These are phyloP conservation scores for Mycena citricolor DNA, from an alignment of 1,284 basidiomycete species.

Conservation along the genomic window DNA sequence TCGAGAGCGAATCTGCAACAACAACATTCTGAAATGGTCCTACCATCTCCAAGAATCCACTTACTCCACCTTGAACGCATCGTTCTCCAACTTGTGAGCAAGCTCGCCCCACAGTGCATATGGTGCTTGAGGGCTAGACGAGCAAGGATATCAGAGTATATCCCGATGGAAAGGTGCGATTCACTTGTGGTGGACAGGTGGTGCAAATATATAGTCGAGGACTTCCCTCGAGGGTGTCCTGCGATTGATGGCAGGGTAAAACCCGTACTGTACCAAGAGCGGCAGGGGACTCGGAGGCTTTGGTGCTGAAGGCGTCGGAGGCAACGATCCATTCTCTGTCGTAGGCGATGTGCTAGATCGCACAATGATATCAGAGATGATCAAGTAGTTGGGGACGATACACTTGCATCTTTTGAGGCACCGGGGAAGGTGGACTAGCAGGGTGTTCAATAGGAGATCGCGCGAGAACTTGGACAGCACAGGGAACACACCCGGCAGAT, in stretches of 20 bases:
- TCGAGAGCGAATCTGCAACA: conserved; percentile 75
- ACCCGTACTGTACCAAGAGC: conserved; percentile 46
- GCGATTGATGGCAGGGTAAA: conserved; percentile 51
- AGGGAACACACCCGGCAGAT: conserved; percentile 44
- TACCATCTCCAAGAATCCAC: conserved; percentile 34
- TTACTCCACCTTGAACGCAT: conserved; percentile 73
- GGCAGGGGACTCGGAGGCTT: conserved; percentile 33
- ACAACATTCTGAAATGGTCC: conserved; percentile 30
- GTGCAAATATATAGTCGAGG: conserved; percentile 69
- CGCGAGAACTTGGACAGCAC: conserved; percentile 12
- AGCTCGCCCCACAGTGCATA: conserved; percentile 71
- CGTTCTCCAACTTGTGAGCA: conserved; percentile 65
- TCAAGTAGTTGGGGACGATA: conserved; percentile 16
- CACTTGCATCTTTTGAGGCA: conserved; percentile 34
- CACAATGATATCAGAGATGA: conserved; percentile 23
- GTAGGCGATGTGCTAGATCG: conserved; percentile 34
- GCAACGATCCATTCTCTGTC: conserved; percentile 30
- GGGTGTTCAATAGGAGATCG: conserved; percentile 24
- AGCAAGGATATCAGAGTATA: conserved; percentile 4
- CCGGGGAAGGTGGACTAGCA: conserved; percentile 34
- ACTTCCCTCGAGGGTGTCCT: conserved; percentile 62
- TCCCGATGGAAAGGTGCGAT: conserved; percentile 27
- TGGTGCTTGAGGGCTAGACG: conserved; percentile 22
- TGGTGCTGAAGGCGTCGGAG: conserved; percentile 28
- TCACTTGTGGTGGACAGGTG: conserved; percentile 60